Evolutionary conservation across 2,329 filamentous ascomycete genomes (phyloP), one percentile per base, ranked within the genome.

Genomic region (Colletotrichum gloeosporioides): DNA sequence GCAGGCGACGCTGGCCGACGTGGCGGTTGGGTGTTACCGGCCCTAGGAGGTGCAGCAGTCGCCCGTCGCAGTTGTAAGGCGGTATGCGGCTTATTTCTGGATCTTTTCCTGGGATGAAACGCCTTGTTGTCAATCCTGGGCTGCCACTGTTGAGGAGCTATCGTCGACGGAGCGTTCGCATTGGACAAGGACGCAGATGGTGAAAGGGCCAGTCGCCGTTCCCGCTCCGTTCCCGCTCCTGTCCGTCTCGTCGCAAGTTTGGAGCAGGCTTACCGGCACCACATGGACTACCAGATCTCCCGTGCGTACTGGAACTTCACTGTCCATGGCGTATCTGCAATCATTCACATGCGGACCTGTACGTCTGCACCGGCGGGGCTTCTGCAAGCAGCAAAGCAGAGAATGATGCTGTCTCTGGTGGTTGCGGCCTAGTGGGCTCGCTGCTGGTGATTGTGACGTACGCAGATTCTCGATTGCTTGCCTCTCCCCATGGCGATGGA

Each of bases 11-110:
- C 70, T 69, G 69, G 73, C 59, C 70, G 57, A 65, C 63, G 70
- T 73, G 73, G 64, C 73, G 57, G 73, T 73, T 76, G 73, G 70
- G 70, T 73, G 70, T 76, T 71, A 76, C 64, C 70, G 64, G 57
- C 32, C 39, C 22, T 64, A 27, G 49, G 57, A 59, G 64, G 29
- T 72, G 57, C 62, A 71, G 59, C 59, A 27, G 34, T 66, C 53
- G n/a, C n/a, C 68, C 49, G 61, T 55, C n/a, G 68, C 34, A 65
- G 34, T n/a, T 39, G 63, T 55, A 73, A 44, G 29, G 63, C 44
- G 57, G 32, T 39, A 22, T 55, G 31, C 31, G 55, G 62, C 25
- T 55, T 72, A 27, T 22, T 15, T 22, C 44, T 27, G 22, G 25
- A 36, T 34, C 18, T 62, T 27, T 18, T 39, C 63, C 18, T 39